Percentiles rank a stretch among this genome's conserved stretches.
Conservation (phyloP, 106 monocot species). For the Dioscorea dumetorum region DNA sequence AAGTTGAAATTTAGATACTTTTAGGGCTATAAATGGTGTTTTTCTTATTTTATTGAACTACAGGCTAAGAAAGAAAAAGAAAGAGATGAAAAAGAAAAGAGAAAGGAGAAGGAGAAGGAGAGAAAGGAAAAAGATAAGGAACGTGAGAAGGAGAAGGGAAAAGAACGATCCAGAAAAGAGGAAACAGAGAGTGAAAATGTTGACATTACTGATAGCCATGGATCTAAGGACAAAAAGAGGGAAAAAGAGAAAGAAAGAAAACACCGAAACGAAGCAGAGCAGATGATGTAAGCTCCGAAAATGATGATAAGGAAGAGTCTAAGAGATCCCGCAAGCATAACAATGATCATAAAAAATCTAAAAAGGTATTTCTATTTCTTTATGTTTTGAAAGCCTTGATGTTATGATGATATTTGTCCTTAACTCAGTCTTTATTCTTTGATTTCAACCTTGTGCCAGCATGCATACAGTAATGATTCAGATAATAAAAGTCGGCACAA, state of each 20-base stretch:
- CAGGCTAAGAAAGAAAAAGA: conserved; percentile 88
- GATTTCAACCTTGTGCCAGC: conserved; percentile 33
- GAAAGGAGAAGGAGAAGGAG: conserved; percentile 39
- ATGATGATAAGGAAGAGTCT: conserved; percentile 72
- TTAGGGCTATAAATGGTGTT: too few species aligned
- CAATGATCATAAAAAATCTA: conserved; percentile 75
- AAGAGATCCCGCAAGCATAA: conserved; percentile 82
- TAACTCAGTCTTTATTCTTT: neutral
- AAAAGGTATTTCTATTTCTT: conserved; percentile 46
- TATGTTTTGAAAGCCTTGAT: neutral
- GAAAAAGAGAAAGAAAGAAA: conserved; percentile 93
- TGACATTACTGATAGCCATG: conserved; percentile 45
- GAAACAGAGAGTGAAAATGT: conserved; percentile 46
- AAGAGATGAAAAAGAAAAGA: conserved; percentile 63
- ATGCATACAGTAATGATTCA: conserved; percentile 64
- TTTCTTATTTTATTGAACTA: neutral
- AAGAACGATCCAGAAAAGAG: conserved; percentile 54
- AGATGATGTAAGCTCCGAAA: conserved; percentile 81
- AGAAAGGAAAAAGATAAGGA: conserved; percentile 66
- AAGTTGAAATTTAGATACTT: too few species aligned
- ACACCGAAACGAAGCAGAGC: conserved; percentile 49
- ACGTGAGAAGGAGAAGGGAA: conserved; percentile 69
- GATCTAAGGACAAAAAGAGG: conserved; percentile 56
- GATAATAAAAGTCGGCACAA: conserved; percentile 70
- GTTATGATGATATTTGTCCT: too few species aligned